phyloP scores from a whole-genome alignment of 371 early-diverging fungal species.

The Mortierella sp. region DNA sequence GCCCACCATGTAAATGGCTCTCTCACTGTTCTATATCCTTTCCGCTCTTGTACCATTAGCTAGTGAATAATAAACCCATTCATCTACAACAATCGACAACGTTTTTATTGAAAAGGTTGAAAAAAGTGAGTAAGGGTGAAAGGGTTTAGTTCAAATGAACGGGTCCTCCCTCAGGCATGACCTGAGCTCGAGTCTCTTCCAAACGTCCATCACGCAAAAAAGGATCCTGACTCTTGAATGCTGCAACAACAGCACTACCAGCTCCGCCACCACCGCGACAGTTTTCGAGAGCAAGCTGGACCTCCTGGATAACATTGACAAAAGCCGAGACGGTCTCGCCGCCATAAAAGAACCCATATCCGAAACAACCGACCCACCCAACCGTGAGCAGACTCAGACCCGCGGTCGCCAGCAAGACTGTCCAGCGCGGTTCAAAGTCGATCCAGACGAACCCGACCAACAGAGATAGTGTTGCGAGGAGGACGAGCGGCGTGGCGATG shows the following conservation, averaged over 20 bases:
- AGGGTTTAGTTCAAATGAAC: neutral
- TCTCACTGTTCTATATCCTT: neutral
- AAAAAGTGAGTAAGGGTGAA: neutral
- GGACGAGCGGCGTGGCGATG: neutral
- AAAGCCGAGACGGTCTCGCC: constrained; percentile 39
- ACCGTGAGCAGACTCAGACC: neutral
- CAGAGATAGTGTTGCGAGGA: constrained; percentile 9
- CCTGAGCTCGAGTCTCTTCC: neutral
- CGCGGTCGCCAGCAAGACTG: neutral
- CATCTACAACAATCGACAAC: neutral
- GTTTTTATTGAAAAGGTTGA: neutral
- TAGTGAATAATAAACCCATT: constrained; percentile 1
- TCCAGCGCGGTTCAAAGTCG: neutral
- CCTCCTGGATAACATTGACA: constrained; percentile 37
- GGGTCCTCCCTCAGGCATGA: neutral
- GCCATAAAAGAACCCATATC: constrained; percentile 48
- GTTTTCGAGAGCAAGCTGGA: constrained; percentile 22
- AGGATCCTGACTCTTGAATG: neutral
- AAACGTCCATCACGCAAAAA: neutral
- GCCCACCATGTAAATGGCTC: constrained; percentile 30
- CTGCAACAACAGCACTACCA: neutral
- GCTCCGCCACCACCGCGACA: neutral
- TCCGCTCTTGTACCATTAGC: neutral
- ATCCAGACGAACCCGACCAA: constrained; percentile 15
- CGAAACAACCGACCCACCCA: constrained; percentile 24